Conservation (phyloP, 2,329 filamentous ascomycete species). For the Calonectria leucothoes region DNA sequence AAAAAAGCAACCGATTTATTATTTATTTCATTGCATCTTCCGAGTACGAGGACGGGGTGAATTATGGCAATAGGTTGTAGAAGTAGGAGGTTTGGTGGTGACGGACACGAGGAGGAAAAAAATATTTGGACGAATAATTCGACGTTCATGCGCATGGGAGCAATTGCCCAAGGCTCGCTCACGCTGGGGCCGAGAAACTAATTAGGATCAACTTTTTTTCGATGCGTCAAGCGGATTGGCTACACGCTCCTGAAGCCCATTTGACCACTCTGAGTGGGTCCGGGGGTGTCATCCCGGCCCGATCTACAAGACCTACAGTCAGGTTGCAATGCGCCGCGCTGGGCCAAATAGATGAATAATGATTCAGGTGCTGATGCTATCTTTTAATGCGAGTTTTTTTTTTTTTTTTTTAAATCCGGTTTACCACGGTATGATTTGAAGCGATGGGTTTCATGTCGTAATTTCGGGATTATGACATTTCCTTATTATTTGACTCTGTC, state of each 20-base stretch:
- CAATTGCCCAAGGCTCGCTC: constrained; percentile 4
- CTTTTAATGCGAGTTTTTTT: background rate
- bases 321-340: background rate
- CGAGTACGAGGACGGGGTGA: background rate
- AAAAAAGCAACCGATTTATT: background rate
- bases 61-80: background rate
- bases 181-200: constrained; percentile 8
- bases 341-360: background rate
- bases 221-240: constrained; percentile 11
- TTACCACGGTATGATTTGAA: background rate
- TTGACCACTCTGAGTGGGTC: constrained; percentile 1
- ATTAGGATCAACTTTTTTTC: constrained; percentile 19
- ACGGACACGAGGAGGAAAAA: background rate
- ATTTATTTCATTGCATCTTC: background rate
- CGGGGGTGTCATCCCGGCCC: background rate
- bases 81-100: background rate
- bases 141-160: constrained; percentile 1
- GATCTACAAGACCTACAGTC: background rate
- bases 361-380: no score
- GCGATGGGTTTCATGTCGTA: background rate
- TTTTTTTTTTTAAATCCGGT: no score
- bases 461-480: background rate
- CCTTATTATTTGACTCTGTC: background rate
- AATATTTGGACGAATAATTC: constrained; percentile 9
- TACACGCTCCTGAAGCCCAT: background rate